Percentiles rank a stretch among this genome's conserved stretches.
Conservation (phyloP, 2,329 filamentous ascomycete species). For the Pseudogymnoascus sp. region DNA sequence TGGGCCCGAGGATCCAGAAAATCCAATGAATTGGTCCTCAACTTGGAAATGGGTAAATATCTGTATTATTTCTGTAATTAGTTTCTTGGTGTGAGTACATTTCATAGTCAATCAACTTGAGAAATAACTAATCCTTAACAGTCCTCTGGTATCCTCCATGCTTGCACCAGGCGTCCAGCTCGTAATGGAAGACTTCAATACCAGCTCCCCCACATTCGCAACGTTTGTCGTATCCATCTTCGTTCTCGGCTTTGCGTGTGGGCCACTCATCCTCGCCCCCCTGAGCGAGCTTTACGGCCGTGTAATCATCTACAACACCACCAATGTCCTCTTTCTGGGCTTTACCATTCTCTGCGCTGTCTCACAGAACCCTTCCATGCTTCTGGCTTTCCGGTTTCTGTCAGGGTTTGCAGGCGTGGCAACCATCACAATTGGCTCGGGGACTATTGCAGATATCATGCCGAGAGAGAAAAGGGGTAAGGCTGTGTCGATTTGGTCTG, state of each 20-base stretch:
- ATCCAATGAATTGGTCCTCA: conserved; percentile 22
- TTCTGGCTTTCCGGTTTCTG: conserved; percentile 42
- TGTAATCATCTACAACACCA: conserved; percentile 33
- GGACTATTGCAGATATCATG: conserved; percentile 60
- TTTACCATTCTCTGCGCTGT: conserved; percentile 58
- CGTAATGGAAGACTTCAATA: conserved; percentile 39
- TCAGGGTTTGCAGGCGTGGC: conserved; percentile 48
- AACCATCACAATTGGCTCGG: conserved; percentile 53
- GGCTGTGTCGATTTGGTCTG: conserved; percentile 45
- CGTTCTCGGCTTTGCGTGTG: conserved; percentile 56
- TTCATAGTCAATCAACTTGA: not conserved
- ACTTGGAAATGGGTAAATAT: conserved; percentile 19
- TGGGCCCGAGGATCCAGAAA: conserved; percentile 21
- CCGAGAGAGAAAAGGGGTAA: conserved; percentile 47
- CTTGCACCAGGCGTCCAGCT: conserved; percentile 41
- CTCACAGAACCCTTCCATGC: conserved; percentile 40
- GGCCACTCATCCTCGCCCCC: conserved; percentile 53
- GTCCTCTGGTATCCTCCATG: conserved; percentile 40
- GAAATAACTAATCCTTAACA: conserved; percentile 11
- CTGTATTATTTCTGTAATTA: conserved; percentile 20
- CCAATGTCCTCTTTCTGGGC: conserved; percentile 46
- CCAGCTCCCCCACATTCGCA: conserved; percentile 21
- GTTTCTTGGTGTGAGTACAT: conserved; percentile 22
- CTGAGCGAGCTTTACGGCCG: conserved; percentile 55
- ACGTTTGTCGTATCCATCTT: conserved; percentile 52